Conservation (phyloP, 176 grass and related monocot genomes). For the Eragrostis curvula region DNA sequence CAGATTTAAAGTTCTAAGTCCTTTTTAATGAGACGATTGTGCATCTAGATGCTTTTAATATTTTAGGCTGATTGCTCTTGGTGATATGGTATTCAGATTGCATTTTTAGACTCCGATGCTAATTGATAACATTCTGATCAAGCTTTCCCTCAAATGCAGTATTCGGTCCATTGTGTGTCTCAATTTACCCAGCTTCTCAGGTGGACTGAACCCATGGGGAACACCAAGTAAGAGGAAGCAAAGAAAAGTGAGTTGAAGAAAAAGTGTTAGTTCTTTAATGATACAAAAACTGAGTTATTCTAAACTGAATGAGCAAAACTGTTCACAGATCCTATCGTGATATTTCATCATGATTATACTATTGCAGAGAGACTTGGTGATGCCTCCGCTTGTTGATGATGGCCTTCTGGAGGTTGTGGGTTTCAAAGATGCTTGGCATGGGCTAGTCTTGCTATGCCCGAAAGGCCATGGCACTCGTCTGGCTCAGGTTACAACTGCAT, state of each 20-base stretch:
- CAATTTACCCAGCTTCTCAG: conserved; percentile 96
- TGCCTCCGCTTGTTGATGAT: conserved; percentile 91
- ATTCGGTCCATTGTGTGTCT: conserved; percentile 95
- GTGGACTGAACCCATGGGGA: conserved; percentile 98
- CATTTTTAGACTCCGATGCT: background rate
- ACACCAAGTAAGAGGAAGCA: conserved; percentile 85
- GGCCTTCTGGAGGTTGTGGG: conserved; percentile 95
- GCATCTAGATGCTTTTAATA: background rate
- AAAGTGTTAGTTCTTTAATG: conserved; percentile 7
- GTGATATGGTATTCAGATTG: conserved; percentile 14
- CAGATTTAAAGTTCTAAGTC: background rate
- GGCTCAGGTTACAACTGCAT: conserved; percentile 61
- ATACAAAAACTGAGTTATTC: background rate
- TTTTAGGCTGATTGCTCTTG: conserved; percentile 23
- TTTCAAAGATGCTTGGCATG: conserved; percentile 99
- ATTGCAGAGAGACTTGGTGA: conserved; percentile 82
- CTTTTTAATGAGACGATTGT: background rate
- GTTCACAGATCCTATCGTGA: background rate
- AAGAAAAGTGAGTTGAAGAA: conserved; percentile 69
- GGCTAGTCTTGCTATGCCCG: conserved; percentile 80
- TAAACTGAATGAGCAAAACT: background rate
- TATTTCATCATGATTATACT: conserved; percentile 25
- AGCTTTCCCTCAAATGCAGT: conserved; percentile 64
- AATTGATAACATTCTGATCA: conserved; percentile 38
- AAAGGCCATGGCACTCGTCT: conserved; percentile 96